Percentiles rank a stretch among this genome's conserved stretches.
Conservation (phyloP, 73 alveolate genomes). For the Paramecium octaurelia region DNA sequence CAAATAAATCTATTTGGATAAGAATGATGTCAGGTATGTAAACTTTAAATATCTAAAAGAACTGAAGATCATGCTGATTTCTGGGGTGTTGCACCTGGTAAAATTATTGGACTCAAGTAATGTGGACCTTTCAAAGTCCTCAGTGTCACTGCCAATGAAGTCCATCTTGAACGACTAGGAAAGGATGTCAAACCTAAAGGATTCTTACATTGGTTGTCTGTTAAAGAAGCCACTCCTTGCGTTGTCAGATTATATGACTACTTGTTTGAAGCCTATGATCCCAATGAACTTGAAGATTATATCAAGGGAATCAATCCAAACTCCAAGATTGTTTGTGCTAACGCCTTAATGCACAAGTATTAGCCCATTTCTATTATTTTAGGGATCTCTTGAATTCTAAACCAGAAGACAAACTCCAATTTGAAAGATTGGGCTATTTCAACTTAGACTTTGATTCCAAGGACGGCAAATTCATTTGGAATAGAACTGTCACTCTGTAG, state of each 20-base stretch:
- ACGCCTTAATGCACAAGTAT: slow-evolving; percentile 80
- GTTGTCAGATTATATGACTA: slow-evolving; percentile 90
- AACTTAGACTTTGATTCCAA: slow-evolving; percentile 91
- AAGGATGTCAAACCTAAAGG: slow-evolving; percentile 91
- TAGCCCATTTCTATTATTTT: not conserved
- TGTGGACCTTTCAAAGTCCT: slow-evolving; percentile 82
- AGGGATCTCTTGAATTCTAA: slow-evolving; percentile 72
- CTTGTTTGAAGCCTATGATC: slow-evolving; percentile 82
- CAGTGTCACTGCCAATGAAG: slow-evolving; percentile 76
- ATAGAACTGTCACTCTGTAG: slow-evolving; percentile 77
- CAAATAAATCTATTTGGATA: slow-evolving; percentile 83
- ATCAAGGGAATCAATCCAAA: slow-evolving; percentile 86
- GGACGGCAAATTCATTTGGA: slow-evolving; percentile 75
- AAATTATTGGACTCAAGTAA: slow-evolving; percentile 91
- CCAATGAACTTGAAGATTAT: slow-evolving; percentile 87
- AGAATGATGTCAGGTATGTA: slow-evolving; percentile 84
- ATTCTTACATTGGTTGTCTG: slow-evolving; percentile 95
- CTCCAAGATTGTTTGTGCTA: slow-evolving; percentile 74
- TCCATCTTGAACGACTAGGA: slow-evolving; percentile 75
- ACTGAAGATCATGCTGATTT: slow-evolving; percentile 78
- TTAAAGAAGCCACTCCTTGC: slow-evolving; percentile 81
- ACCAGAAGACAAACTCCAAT: slow-evolving; percentile 90
- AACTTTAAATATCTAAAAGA: not conserved
- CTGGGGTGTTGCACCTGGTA: slow-evolving; percentile 94
- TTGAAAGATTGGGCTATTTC: slow-evolving; percentile 97